phyloP scores from a whole-genome alignment of 495 filamentous ascomycete species.

The Daldinia vernicosa region DNA sequence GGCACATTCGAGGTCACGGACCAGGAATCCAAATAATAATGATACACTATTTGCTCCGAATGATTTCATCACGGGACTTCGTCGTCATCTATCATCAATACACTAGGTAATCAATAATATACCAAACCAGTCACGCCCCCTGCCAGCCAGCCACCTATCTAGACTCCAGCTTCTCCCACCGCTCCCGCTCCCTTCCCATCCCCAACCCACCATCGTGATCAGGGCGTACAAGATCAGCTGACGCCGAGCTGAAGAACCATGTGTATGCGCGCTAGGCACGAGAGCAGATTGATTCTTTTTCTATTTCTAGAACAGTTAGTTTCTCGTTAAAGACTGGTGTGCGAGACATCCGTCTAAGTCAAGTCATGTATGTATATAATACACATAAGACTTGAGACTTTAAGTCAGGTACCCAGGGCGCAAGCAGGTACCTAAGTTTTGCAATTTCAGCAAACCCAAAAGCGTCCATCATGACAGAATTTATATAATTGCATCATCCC shows the following conservation, averaged over 20 bases:
- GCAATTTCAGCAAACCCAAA: conserved; percentile 5
- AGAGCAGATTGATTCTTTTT: conserved; percentile 3
- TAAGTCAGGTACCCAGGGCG: not conserved
- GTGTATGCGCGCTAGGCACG: conserved; percentile 14
- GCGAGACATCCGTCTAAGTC: not conserved
- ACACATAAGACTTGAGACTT: not conserved
- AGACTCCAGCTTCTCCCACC: conserved; percentile 15
- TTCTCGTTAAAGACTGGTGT: conserved; percentile 20
- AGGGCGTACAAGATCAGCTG: conserved; percentile 32
- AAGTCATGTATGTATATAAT: not conserved
- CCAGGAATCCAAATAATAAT: not conserved
- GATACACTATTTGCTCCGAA: conserved; percentile 6
- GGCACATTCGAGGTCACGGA: not conserved
- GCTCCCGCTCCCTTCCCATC: conserved; percentile 7
- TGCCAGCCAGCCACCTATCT: conserved; percentile 24
- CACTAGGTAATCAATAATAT: no score
- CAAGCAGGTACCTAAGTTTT: conserved; percentile 3
- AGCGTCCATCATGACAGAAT: conserved; percentile 16
- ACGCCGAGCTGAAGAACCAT: conserved; percentile 6
- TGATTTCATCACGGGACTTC: conserved; percentile 40
- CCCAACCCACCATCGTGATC: conserved; percentile 16
- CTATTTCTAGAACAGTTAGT: conserved; percentile 21
- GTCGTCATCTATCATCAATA: conserved; percentile 16
- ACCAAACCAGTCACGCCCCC: conserved; percentile 23
- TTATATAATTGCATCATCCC: conserved; percentile 27